phyloP scores from a whole-genome alignment of 2,329 filamentous ascomycete genomes.

The Hypocrella siamensis region DNA sequence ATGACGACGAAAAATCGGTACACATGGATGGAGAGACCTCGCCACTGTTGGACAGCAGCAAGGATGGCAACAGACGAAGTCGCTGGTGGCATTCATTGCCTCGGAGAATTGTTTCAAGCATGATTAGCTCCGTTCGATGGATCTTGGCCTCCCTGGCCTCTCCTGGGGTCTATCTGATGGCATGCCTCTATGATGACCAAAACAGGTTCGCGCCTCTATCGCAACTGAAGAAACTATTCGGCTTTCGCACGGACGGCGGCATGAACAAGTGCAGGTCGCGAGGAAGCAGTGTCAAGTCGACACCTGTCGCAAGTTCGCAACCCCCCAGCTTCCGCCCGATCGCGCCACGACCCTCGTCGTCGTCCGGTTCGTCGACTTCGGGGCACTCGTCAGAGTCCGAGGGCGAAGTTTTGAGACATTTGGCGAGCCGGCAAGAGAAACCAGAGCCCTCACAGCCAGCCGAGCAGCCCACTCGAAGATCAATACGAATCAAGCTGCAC shows the following conservation, averaged over 20 bases:
- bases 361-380: slow-evolving; percentile 37
- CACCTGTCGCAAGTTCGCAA: slow-evolving; percentile 3
- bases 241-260: slow-evolving; percentile 22
- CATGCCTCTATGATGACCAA: slow-evolving; percentile 67
- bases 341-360: slow-evolving; percentile 11
- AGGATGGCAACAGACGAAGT: slow-evolving; percentile 20
- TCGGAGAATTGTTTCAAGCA: slow-evolving; percentile 51
- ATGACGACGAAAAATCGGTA: slow-evolving; percentile 20
- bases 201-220: slow-evolving; percentile 65
- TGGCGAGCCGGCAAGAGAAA: slow-evolving; percentile 35
- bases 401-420: slow-evolving; percentile 29
- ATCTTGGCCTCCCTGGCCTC: slow-evolving; percentile 64
- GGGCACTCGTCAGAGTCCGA: slow-evolving; percentile 59
- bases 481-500: slow-evolving; percentile 81
- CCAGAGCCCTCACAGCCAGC: slow-evolving; percentile 43
- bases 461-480: slow-evolving; percentile 57
- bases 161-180: slow-evolving; percentile 68
- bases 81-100: slow-evolving; percentile 42
- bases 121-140: slow-evolving; percentile 64
- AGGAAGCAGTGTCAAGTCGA: background rate
- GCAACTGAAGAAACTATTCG: slow-evolving; percentile 52
- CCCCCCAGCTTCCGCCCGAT: slow-evolving; percentile 13
- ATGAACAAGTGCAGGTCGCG: slow-evolving; percentile 10
- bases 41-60: slow-evolving; percentile 33
- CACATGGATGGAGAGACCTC: slow-evolving; percentile 42